Percentiles rank a stretch among this genome's conserved stretches.
These are phyloP conservation scores for Areca catechu DNA, from an alignment of 176 grass and related monocot genomes.

Conservation along the genomic window DNA sequence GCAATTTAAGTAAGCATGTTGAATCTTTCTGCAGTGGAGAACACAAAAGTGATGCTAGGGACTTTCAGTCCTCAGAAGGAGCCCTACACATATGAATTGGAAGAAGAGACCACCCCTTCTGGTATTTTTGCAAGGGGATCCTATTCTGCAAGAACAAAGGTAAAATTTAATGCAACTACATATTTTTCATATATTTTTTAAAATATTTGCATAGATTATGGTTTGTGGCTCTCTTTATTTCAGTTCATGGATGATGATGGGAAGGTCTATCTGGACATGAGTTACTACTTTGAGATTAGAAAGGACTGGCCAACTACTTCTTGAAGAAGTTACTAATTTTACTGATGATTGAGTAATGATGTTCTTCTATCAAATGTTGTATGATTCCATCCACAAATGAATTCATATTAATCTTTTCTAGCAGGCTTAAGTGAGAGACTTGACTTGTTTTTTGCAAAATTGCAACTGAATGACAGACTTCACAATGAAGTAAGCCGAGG, in stretches of 20 bases:
- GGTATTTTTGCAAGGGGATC: constrained; percentile 76
- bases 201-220: not conserved
- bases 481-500: no score
- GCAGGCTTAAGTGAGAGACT: no score
- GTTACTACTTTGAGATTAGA: constrained; percentile 86
- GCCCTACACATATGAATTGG: constrained; percentile 54
- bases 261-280: constrained; percentile 79
- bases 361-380: no score
- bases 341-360: no score
- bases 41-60: constrained; percentile 82
- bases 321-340: no score
- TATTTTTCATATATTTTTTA: not conserved
- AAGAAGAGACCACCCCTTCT: constrained; percentile 81
- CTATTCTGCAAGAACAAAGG: constrained; percentile 76
- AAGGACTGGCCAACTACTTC: constrained; percentile 52
- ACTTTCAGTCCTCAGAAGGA: constrained; percentile 89
- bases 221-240: not conserved
- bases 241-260: constrained; percentile 87
- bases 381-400: no score
- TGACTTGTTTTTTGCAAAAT: no score
- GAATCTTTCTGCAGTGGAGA: constrained; percentile 43
- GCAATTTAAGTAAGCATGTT: no score
- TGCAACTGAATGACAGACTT: no score
- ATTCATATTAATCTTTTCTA: no score
- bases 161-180: not conserved